Evolutionary conservation across 805 yeast species (phyloP), one percentile per base, ranked within the genome.

Genomic region (Cyberlindnera maritima): DNA sequence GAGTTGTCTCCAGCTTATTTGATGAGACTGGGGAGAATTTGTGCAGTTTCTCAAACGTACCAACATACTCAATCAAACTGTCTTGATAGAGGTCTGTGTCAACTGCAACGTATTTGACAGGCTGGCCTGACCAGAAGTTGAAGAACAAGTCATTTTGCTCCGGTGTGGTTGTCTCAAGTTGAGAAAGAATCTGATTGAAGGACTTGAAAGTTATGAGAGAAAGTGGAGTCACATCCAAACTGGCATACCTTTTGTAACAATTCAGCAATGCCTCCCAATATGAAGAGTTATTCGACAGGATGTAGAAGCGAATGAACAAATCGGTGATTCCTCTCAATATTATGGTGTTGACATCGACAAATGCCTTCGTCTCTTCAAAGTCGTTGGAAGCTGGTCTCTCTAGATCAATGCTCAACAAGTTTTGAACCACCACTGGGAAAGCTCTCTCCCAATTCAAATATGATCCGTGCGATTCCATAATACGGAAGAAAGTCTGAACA

Each of bases 401-500:
- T 1, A 58, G 40, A 13, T 58, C 50, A 14, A 55, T 47, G 2
- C 41, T 25, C 25, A 84, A 65, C n/a, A 83, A 60, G 0, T 76
- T 75, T 0, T 77, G 74, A 8, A 91, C 71, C 2, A 88, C 88
- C 32, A 84, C 73, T 26, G 68, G 62, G 57, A 81, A 83, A 3
- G 91, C 76, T n/a, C 82, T 63, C 23, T 74, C 66, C 97, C 97
- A 90, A 2, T 79, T 76, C 17, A 81, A 68, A 36, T 70, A 68
- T 11, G 64, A 58, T 0, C 88, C 85, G 62, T 85, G 88, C 3
- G 91, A 78, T 43, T 86, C 88, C 49, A 87, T 72, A 25, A 92
- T 83, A 53, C 91, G 79, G 66, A 89, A 88, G 54, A 91, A 82
- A 0, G 97, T 92, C 60, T 90, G 96, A 14, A 89, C 77, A 0